A percentile compares a stretch with the other conserved stretches of the same genome.
Conservation (phyloP, 1,139 yeast genomes). For the Yamadazyma pseudoaaseri region DNA sequence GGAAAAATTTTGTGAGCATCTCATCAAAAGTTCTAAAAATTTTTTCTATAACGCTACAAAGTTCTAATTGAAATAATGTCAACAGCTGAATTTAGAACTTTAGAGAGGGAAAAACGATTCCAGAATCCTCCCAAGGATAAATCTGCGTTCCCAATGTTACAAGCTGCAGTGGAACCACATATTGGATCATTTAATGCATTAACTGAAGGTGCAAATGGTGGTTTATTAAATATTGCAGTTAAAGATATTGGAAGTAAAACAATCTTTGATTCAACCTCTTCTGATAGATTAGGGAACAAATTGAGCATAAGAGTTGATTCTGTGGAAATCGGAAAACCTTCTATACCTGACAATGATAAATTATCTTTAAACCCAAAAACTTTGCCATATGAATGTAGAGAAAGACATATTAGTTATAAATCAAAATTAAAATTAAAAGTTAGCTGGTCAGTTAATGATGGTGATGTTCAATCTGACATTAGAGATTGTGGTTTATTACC, state of each 20-base stretch:
- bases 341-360: conserved; percentile 72
- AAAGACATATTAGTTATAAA: conserved; percentile 75
- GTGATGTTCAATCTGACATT: conserved; percentile 74
- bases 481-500: conserved; percentile 95
- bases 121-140: conserved; percentile 87
- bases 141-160: conserved; percentile 75
- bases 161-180: conserved; percentile 92
- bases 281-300: conserved; percentile 77
- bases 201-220: conserved; percentile 84
- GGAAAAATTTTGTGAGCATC: conserved; percentile 6
- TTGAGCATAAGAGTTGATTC: conserved; percentile 76
- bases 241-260: conserved; percentile 85
- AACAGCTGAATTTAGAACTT: conserved; percentile 67
- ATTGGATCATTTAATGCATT: conserved; percentile 95
- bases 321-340: conserved; percentile 84
- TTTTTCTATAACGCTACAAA: conserved; percentile 6
- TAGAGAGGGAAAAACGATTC: conserved; percentile 85
- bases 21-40: conserved; percentile 11
- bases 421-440: conserved; percentile 76
- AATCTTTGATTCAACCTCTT: conserved; percentile 64
- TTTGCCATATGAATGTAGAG: conserved; percentile 90
- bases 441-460: conserved; percentile 83
- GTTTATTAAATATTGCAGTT: conserved; percentile 80
- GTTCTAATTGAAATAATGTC: conserved; percentile 6
- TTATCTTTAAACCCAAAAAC: conserved; percentile 76